These are phyloP conservation scores for Rugonectria rugulosa DNA, from an alignment of 2,329 filamentous ascomycete genomes.

Conservation along the genomic window DNA sequence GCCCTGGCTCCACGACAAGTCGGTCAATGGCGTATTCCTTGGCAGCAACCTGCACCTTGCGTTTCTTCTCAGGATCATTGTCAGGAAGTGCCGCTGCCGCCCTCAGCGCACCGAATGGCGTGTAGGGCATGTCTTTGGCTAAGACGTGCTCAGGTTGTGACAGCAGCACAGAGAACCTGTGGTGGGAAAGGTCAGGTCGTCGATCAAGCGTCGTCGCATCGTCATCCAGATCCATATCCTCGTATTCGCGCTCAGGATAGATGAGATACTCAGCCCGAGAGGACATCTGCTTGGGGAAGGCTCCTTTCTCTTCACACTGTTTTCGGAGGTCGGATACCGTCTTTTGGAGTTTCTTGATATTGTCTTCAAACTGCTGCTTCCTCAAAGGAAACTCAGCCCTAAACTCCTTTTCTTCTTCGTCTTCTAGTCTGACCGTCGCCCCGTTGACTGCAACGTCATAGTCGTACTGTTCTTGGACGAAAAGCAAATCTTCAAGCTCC, in stretches of 20 bases:
- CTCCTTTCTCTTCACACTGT: constrained; percentile 50
- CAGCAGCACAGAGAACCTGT: constrained; percentile 54
- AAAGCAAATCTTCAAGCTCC: constrained; percentile 53
- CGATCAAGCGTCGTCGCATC: constrained; percentile 32
- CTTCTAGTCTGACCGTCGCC: constrained; percentile 39
- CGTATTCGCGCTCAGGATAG: constrained; percentile 45
- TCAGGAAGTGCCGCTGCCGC: constrained; percentile 48
- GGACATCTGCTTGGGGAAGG: constrained; percentile 53
- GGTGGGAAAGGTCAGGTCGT: constrained; percentile 46
- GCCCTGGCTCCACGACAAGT: constrained; percentile 47
- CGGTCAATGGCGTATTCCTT: constrained; percentile 59
- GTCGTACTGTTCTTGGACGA: constrained; percentile 48
- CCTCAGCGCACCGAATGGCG: constrained; percentile 51
- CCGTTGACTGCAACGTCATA: constrained; percentile 47
- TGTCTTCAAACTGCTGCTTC: constrained; percentile 43
- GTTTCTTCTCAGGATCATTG: constrained; percentile 44
- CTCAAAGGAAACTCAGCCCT: constrained; percentile 51
- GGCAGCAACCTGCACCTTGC: constrained; percentile 49
- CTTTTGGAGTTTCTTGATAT: constrained; percentile 44
- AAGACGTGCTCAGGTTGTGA: constrained; percentile 57
- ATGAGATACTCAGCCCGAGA: constrained; percentile 50
- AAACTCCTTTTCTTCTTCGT: constrained; percentile 52
- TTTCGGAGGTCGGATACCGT: constrained; percentile 46
- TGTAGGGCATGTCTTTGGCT: constrained; percentile 45
- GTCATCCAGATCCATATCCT: constrained; percentile 53